phyloP scores from a whole-genome alignment of 352 stramenopile species.

The Pythium insidiosum region DNA sequence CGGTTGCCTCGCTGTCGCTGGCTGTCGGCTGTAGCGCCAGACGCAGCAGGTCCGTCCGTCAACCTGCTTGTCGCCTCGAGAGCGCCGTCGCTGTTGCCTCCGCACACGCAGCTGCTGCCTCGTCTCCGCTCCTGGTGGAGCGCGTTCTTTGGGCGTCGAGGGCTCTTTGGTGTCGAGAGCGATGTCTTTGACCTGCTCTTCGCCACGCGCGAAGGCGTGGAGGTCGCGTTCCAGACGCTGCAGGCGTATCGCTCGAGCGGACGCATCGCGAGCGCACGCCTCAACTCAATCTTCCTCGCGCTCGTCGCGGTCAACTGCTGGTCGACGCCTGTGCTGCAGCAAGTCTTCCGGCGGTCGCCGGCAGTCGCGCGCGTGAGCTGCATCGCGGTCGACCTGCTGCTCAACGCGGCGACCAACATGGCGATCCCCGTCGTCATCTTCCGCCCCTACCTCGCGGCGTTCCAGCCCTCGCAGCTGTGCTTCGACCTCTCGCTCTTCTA shows the following conservation, averaged over 20 bases:
- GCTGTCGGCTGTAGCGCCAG: background rate
- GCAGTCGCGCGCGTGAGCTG: background rate
- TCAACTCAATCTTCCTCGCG: slow-evolving; percentile 17
- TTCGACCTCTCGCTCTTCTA: background rate
- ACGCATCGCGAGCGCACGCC: slow-evolving; percentile 1
- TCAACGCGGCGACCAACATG: background rate
- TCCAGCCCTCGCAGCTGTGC: background rate
- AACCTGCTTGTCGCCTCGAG: too few relatives aligned
- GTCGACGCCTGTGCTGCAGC: slow-evolving; percentile 15
- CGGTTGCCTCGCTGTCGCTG: too few relatives aligned
- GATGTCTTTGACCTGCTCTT: background rate
- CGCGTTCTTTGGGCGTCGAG: background rate
- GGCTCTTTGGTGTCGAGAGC: slow-evolving; percentile 1
- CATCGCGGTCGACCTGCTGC: background rate
- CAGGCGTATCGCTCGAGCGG: slow-evolving; percentile 9
- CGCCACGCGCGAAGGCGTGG: slow-evolving; percentile 2
- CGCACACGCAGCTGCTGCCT: background rate
- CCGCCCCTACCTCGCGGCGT: background rate
- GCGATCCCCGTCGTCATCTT: background rate
- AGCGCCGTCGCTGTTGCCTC: slow-evolving; percentile 2
- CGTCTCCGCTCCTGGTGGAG: background rate
- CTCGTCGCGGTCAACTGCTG: slow-evolving; percentile 15
- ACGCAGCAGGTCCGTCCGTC: background rate
- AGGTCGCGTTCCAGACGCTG: slow-evolving; percentile 5
- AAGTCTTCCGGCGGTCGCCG: background rate